A percentile compares a stretch with the other conserved stretches of the same genome.
Conservation (phyloP, 305 asterid genomes). For the Striga hermonthica region DNA sequence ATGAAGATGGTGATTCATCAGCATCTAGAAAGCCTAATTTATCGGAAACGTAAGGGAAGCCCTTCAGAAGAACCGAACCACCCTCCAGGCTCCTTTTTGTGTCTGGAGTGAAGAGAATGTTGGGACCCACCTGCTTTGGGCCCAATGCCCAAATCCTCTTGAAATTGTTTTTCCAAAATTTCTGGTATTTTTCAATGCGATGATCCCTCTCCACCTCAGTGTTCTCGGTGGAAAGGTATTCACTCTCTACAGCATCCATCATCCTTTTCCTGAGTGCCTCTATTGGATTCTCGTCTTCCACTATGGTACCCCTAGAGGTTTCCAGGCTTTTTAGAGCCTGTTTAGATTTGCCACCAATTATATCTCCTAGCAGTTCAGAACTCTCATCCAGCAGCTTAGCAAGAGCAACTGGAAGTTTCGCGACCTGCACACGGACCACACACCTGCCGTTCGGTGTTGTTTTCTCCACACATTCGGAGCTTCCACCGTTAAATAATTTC, state of each 20-base stretch:
- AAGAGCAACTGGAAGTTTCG: conserved; percentile 77
- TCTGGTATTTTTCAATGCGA: conserved; percentile 51
- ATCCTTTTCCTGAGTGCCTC: conserved; percentile 73
- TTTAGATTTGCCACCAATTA: conserved; percentile 68
- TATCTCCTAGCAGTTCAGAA: conserved; percentile 69
- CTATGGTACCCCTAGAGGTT: conserved; percentile 52
- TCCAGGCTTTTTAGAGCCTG: conserved; percentile 65
- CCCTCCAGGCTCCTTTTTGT: conserved; percentile 36
- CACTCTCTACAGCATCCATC: conserved; percentile 69
- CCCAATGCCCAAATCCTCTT: conserved; percentile 94
- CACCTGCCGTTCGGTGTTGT: conserved; percentile 85
- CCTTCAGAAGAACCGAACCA: conserved; percentile 61
- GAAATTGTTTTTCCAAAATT: conserved; percentile 54
- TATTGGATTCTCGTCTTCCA: conserved; percentile 67
- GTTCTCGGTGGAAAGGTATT: conserved; percentile 35
- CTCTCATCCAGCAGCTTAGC: conserved; percentile 80
- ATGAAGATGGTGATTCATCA: conserved; percentile 36
- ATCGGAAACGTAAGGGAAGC: conserved; percentile 64
- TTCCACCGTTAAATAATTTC: conserved; percentile 48
- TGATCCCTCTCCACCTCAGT: conserved; percentile 49
- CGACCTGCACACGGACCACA: conserved; percentile 72
- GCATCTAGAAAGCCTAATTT: conserved; percentile 58
- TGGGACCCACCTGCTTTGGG: conserved; percentile 86
- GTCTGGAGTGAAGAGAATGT: conserved; percentile 69
- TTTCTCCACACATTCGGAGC: conserved; percentile 71